These are phyloP conservation scores for Clarireedia paspali DNA, from an alignment of 2,329 filamentous ascomycete species.

Conservation along the genomic window DNA sequence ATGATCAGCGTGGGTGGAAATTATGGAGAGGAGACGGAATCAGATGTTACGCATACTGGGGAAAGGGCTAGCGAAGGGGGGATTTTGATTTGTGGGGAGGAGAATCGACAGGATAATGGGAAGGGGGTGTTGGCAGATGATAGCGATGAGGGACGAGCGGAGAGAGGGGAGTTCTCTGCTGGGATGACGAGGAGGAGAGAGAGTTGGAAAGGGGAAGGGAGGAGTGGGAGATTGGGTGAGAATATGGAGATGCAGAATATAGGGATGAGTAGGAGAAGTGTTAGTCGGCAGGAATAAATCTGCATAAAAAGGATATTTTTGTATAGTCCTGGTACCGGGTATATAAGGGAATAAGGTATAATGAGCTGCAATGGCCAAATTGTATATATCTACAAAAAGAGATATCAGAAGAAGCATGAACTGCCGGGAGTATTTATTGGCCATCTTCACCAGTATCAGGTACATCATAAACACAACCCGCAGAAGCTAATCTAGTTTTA, in stretches of 20 bases:
- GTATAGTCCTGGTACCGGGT: neutral
- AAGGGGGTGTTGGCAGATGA: conserved; percentile 13
- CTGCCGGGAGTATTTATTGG: too few species aligned
- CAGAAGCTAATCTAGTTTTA: too few species aligned
- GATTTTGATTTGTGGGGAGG: conserved; percentile 11
- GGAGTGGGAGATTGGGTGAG: conserved; percentile 13
- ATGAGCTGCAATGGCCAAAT: neutral
- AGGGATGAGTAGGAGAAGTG: conserved; percentile 21
- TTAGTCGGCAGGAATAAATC: conserved; percentile 20
- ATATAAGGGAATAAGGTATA: neutral
- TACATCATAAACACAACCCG: too few species aligned
- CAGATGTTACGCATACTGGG: conserved; percentile 10
- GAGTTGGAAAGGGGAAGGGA: conserved; percentile 13
- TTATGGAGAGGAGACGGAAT: conserved; percentile 29
- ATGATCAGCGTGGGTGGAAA: conserved; percentile 28
- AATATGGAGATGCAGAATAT: conserved; percentile 13
- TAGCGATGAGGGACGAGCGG: conserved; percentile 16
- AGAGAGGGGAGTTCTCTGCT: conserved; percentile 18
- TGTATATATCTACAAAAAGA: too few species aligned
- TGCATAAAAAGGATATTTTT: neutral
- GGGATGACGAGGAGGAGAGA: conserved; percentile 6
- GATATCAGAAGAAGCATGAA: too few species aligned
- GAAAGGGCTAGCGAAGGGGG: conserved; percentile 10
- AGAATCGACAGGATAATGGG: conserved; percentile 16
- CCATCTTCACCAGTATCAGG: too few species aligned